Base-by-base conservation (phyloP, 768 basidiomycete species). In the Phanerochaete sordida region DNA sequence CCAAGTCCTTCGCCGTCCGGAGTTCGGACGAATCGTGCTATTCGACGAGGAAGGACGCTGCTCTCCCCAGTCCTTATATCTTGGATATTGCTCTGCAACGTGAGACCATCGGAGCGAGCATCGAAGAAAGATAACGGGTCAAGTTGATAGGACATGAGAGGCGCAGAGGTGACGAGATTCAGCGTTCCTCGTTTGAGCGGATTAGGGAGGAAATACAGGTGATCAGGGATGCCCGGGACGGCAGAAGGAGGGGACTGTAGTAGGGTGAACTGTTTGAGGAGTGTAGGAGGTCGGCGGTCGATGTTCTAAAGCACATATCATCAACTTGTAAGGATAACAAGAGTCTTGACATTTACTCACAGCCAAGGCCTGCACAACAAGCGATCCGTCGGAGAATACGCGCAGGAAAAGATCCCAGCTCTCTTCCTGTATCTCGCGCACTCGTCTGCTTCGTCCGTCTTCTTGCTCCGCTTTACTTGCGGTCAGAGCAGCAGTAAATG, bases 231-330 rank as follows among this genome's bases (percentile, higher is more conserved):
- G 15, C 68, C 69, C 53, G 79, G 75, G 44, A 88, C 74, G 16
- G 79, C 69, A 12, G 74, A 74, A 16, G 86, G 79, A 16, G 76
- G 76, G 0, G 84, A 82, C 59, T 90, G 86, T 47, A 90, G 84
- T 21, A 94, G 73, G 2, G 83, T 85, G 71, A 91, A 90, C 60
- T 88, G 86, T 67, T 81, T 84, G 28, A 93, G 77, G 2, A 94
- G 77, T 2, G 91, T 93, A 9, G 95, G 95, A 7, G 95, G 95
- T 64, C 88, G 83, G 16, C 90, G 81, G 68, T 96, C 94, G 64
- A 97, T 85, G 73, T 96, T 93, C 94, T 95, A 63, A 8, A n/a
- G 2, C 16, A n/a, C 8, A 23, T 44, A 21, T 28, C 13, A 33
- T 51, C 9, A 33, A 16, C 48, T n/a, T 49, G 1, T 26, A 51